Evolutionary conservation across 495 filamentous ascomycete genomes (phyloP).

Genomic region (Tuber melanosporum): DNA sequence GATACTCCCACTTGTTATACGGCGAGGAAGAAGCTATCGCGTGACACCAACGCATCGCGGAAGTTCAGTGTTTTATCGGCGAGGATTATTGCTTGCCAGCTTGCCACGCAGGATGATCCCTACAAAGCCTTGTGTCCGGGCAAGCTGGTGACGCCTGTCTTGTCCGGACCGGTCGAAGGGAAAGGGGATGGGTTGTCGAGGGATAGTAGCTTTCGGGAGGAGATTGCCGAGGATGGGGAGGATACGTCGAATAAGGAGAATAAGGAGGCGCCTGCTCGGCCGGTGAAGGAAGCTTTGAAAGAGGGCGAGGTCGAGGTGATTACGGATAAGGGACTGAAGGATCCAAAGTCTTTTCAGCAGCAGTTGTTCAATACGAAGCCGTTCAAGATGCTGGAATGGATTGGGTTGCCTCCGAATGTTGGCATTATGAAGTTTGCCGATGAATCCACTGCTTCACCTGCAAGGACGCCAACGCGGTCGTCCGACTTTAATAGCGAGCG

Average conservation of each 20-base stretch:
- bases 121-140: slow-evolving; percentile 63
- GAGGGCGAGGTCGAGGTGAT: slow-evolving; percentile 49
- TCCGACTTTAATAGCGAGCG: slow-evolving; percentile 17
- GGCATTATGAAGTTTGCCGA: slow-evolving; percentile 32
- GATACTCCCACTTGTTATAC: slow-evolving; percentile 73
- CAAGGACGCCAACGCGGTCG: slow-evolving; percentile 15
- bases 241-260: slow-evolving; percentile 27
- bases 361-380: slow-evolving; percentile 72
- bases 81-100: slow-evolving; percentile 66
- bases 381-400: slow-evolving; percentile 73
- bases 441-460: slow-evolving; percentile 14
- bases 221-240: slow-evolving; percentile 22
- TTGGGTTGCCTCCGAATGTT: slow-evolving; percentile 34
- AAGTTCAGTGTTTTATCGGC: slow-evolving; percentile 56
- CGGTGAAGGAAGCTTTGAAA: slow-evolving; percentile 14
- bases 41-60: slow-evolving; percentile 61
- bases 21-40: slow-evolving; percentile 60
- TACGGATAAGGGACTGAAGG: slow-evolving; percentile 50
- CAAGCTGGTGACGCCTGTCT: slow-evolving; percentile 42
- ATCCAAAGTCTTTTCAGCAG: slow-evolving; percentile 78
- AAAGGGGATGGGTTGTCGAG: slow-evolving; percentile 21
- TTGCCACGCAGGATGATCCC: slow-evolving; percentile 74
- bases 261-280: slow-evolving; percentile 7
- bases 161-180: slow-evolving; percentile 34
- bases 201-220: slow-evolving; percentile 25